phyloP scores from a whole-genome alignment of 2,329 filamentous ascomycete species.

The Aspergillus ruber region DNA sequence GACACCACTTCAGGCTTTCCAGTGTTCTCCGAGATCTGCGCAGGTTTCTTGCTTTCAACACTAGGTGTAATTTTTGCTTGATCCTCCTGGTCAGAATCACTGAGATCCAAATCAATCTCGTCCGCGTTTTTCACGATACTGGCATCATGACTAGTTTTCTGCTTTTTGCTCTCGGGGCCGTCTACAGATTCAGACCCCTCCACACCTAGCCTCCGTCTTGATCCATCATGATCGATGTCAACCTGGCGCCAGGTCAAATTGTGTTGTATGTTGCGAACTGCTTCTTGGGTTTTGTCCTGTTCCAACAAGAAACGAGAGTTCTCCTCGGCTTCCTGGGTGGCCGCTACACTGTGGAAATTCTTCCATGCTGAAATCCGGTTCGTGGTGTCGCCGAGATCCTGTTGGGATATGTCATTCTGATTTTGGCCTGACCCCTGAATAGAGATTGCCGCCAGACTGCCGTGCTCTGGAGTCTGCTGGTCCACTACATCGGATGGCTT shows the following conservation, averaged over 20 bases:
- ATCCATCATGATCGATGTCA: slow-evolving; percentile 23
- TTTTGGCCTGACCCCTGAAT: neutral
- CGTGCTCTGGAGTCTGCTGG: neutral
- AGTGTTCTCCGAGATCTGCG: neutral
- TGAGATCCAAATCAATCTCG: slow-evolving; percentile 36
- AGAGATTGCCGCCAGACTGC: neutral
- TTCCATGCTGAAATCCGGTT: slow-evolving; percentile 33
- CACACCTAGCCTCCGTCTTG: slow-evolving; percentile 16
- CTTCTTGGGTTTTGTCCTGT: slow-evolving; percentile 10
- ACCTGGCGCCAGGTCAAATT: slow-evolving; percentile 36
- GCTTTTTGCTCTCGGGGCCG: slow-evolving; percentile 13
- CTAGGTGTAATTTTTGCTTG: slow-evolving; percentile 9
- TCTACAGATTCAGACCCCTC: slow-evolving; percentile 10
- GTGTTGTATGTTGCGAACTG: slow-evolving; percentile 18
- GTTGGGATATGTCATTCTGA: neutral
- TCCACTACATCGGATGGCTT: neutral
- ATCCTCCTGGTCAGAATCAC: slow-evolving; percentile 14
- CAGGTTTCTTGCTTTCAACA: neutral
- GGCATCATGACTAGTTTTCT: slow-evolving; percentile 12
- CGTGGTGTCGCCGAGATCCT: slow-evolving; percentile 2
- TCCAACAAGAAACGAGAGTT: slow-evolving; percentile 22
- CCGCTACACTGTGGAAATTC: slow-evolving; percentile 28
- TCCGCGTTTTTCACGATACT: slow-evolving; percentile 45
- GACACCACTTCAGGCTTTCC: slow-evolving; percentile 41
- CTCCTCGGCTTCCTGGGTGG: slow-evolving; percentile 28